These are phyloP conservation scores for Fragaria iinumae DNA, from an alignment of 306 rosid genomes.

Conservation along the genomic window DNA sequence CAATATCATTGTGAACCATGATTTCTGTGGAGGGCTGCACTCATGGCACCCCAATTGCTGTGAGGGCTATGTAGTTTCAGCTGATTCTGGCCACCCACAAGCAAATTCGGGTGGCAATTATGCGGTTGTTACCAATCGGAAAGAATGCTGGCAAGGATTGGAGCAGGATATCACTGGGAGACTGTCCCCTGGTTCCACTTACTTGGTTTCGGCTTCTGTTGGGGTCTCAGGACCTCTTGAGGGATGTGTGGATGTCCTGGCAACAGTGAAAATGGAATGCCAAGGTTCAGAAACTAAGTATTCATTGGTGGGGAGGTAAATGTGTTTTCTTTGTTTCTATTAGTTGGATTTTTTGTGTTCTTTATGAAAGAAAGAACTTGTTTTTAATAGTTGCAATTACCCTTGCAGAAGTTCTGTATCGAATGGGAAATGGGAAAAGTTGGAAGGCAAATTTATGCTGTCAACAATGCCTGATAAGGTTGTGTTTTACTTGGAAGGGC, in stretches of 20 bases:
- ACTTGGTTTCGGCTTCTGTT: constrained; percentile 66
- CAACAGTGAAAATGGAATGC: constrained; percentile 75
- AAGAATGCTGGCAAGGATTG: constrained; percentile 91
- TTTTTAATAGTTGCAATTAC: constrained; percentile 19
- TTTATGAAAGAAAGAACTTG: not conserved
- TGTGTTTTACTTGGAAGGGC: constrained; percentile 87
- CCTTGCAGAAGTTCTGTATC: constrained; percentile 61
- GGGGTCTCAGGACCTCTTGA: constrained; percentile 69
- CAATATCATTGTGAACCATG: constrained; percentile 65
- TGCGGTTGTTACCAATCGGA: constrained; percentile 66
- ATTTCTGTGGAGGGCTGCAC: constrained; percentile 73
- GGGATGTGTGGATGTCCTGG: constrained; percentile 62
- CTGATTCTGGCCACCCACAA: constrained; percentile 36
- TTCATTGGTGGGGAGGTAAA: constrained; percentile 73
- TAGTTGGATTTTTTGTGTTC: constrained; percentile 17
- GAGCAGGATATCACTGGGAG: constrained; percentile 79
- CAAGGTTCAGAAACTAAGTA: constrained; percentile 55
- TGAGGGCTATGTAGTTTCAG: constrained; percentile 56
- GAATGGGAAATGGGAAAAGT: constrained; percentile 63
- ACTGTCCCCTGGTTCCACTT: constrained; percentile 51
- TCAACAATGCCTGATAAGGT: constrained; percentile 54
- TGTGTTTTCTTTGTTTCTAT: not conserved
- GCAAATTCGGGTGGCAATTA: constrained; percentile 30
- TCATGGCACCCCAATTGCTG: constrained; percentile 79
- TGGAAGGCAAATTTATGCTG: constrained; percentile 78